A percentile compares a stretch with the other conserved stretches of the same genome.
Conservation (phyloP, 164 flowering plant genomes). For the Macadamia integrifolia region DNA sequence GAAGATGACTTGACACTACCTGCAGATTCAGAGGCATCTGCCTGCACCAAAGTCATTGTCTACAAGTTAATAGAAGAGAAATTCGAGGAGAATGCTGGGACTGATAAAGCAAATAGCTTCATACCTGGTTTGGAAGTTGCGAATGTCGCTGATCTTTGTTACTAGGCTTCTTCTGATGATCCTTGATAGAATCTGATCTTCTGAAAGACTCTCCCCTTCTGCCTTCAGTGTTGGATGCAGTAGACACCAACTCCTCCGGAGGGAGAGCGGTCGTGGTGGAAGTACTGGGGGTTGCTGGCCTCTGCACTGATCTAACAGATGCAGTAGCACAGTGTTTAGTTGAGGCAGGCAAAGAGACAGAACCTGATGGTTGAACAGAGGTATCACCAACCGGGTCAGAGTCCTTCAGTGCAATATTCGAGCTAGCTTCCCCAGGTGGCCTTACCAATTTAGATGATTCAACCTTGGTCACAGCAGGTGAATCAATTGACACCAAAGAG, state of each 20-base stretch:
- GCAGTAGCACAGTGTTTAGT: constrained; percentile 20
- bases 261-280: constrained; percentile 15
- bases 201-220: constrained; percentile 29
- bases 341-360: constrained; percentile 20
- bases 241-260: constrained; percentile 28
- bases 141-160: constrained; percentile 25
- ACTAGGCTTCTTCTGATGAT: constrained; percentile 36
- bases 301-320: constrained; percentile 12
- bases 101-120: background rate
- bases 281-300: constrained; percentile 8
- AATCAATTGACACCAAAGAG: constrained; percentile 18
- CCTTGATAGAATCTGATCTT: constrained; percentile 51
- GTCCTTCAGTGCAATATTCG: constrained; percentile 22
- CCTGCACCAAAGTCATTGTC: constrained; percentile 15
- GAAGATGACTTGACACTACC: constrained; percentile 20
- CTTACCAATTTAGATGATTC: constrained; percentile 29
- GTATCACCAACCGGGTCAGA: constrained; percentile 19
- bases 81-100: background rate
- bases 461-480: constrained; percentile 35
- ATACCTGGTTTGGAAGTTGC: constrained; percentile 49
- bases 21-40: constrained; percentile 17
- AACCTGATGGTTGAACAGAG: constrained; percentile 12
- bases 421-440: constrained; percentile 24
- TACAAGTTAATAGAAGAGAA: background rate
- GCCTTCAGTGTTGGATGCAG: constrained; percentile 20